Evolutionary conservation across 495 filamentous ascomycete genomes (phyloP).

Genomic region (Hyaloscypha bicolor): DNA sequence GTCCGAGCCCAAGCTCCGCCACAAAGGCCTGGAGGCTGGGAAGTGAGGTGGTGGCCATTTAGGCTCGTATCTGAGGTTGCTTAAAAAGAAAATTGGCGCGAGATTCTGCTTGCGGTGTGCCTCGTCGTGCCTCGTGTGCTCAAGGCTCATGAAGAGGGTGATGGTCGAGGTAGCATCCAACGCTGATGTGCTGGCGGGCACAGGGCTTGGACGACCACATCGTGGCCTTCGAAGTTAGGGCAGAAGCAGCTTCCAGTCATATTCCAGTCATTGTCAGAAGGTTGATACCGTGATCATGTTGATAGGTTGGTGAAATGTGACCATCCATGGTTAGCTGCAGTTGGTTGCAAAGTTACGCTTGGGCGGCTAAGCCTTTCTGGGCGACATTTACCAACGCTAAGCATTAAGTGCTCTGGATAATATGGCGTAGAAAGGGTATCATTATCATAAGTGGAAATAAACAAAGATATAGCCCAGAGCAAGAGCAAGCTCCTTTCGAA

Average conservation of each 20-base stretch:
- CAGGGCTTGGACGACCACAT: conserved; percentile 10
- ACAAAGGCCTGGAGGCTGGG: conserved; percentile 12
- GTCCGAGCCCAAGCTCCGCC: conserved; percentile 7
- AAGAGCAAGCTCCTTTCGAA: no score
- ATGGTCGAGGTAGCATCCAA: conserved; percentile 1
- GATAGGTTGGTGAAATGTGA: neutral
- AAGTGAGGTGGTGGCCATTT: conserved; percentile 16
- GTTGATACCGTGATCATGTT: neutral
- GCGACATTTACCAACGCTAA: neutral
- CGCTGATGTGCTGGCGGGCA: conserved; percentile 4
- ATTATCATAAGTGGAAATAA: neutral
- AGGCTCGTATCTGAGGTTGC: neutral
- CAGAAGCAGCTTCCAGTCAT: neutral
- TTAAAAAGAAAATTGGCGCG: neutral
- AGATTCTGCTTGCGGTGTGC: neutral
- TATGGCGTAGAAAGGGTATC: neutral
- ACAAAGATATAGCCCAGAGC: neutral
- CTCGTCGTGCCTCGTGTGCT: neutral
- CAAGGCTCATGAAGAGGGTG: neutral
- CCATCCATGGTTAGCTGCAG: neutral
- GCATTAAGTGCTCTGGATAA: neutral
- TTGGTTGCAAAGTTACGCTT: neutral
- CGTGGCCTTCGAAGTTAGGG: neutral
- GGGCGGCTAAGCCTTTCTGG: neutral
- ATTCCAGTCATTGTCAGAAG: neutral